Evolutionary conservation across 106 monocot genomes (phyloP), one percentile per base, ranked within the genome.

Genomic region (Ottelia alismoides): DNA sequence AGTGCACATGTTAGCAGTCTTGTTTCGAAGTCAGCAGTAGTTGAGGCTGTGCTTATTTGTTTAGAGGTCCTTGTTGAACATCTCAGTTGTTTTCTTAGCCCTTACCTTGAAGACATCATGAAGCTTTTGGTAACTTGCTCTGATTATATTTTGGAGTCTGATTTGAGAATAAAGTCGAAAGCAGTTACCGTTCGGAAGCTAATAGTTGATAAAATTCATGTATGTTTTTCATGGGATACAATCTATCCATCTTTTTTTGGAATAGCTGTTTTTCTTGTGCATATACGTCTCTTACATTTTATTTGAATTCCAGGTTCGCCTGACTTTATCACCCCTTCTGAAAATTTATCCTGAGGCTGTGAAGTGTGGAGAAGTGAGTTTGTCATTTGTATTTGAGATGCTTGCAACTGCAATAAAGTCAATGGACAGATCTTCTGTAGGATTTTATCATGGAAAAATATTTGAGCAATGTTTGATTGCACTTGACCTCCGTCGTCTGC

Each of bases 401-500:
- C 72, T 89, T 30, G 65, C 63, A 35, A 56, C 45, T 60, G 58
- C 79, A 57, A 49, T 89, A 69, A 43, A 72, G 44, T 22, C 51
- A 52, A 89, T 98, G 96, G 96, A 98, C 51, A 75, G 73, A 40
- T 31, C 82, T 31, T 82, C 81, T 57, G 54, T 98, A 26, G 71
- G 52, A 63, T 79, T 67, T 26, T 85, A 72, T 73, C 79, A 98
- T 76, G 47, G 49, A 21, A 98, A 72, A 59, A 65, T 98, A 64
- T 89, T 68, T 70, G 70, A 77, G 6, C 78, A 85, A 21, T 98
- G 96, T 45, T 67, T 98, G 55, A 6, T 66, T 28, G 85, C 82
- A 19, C 96, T 98, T 70, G 78, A 98, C 73, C 69, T 98, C 63
- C 88, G 96, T 44, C 66, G 64, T 59, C 74, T 84, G 49, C 63